Evolutionary conservation across 1,139 yeast genomes (phyloP), one percentile per base, ranked within the genome.

Genomic region (Pichia sp.): DNA sequence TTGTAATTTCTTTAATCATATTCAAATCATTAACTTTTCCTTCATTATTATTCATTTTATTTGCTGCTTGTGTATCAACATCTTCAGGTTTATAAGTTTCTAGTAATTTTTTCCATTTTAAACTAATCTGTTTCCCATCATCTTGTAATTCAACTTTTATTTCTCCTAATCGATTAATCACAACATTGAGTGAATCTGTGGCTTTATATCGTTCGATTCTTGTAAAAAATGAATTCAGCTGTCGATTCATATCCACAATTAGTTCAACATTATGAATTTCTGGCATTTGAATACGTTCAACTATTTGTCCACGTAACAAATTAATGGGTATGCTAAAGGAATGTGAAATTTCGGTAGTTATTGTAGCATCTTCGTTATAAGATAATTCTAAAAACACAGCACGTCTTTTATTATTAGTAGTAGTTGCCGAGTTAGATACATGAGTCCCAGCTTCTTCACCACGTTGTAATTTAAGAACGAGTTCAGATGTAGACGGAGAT

Each of bases 321-420:
- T 74, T 63, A 4, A 75, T 78, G 0, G 85, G 83, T 25, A 79
- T 72, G 35, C 72, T 69, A 52, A 78, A 78, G 9, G 79, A 72
- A 50, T 78, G 83, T 46, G 70, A 70, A n/a, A 78, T 64, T 2
- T 52, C 66, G 58, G 42, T 74, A 48, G 55, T 51, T 5, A 54
- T 40, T 1, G 61, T 49, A 3, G 59, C 49, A 21, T 60, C 58
- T 40, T 67, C 70, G 21, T 56, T 60, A 53, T 76, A 79, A 49
- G 66, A 70, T 7, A 79, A 50, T 0, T 80, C 77, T 39, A 79
- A 31, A 59, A 11, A 73, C 4, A 44, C 32, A 3, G 32, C 21
- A 7, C 38, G 28, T 20, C 34, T 30, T 14, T 37, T 44, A 15
- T 21, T 30, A 6, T 13, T 34, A 10, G 35, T 11, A 16, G 9